A percentile compares a stretch with the other conserved stretches of the same genome.
Evolutionary conservation across 2,329 filamentous ascomycete genomes (phyloP).

Genomic region (Colletotrichum tabaci): DNA sequence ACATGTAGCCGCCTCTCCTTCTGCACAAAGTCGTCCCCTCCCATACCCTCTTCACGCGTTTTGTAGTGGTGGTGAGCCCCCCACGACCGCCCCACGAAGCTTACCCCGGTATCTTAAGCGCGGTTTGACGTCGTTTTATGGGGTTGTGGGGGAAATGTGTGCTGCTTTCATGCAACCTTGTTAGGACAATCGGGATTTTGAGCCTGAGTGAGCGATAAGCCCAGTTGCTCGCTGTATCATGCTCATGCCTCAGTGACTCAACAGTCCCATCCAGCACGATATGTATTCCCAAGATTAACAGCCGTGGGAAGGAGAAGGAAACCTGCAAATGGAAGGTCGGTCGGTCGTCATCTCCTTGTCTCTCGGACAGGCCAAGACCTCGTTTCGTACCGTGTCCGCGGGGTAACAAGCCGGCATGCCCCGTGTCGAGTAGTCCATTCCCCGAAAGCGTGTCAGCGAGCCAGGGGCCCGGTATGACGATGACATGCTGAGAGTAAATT

Average conservation of each 20-base stretch:
- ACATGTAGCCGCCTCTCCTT: constrained; percentile 26
- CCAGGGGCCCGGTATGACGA: constrained; percentile 25
- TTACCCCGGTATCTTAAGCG: constrained; percentile 32
- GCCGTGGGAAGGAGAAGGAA: no score
- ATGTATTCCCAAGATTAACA: background rate
- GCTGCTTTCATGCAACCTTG: constrained; percentile 41
- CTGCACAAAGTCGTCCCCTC: constrained; percentile 17
- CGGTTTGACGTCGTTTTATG: constrained; percentile 43
- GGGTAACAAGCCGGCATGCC: constrained; percentile 11
- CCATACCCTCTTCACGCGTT: constrained; percentile 31
- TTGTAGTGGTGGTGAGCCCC: constrained; percentile 31
- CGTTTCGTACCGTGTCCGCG: constrained; percentile 10
- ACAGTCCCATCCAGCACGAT: background rate
- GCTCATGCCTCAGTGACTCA: constrained; percentile 25
- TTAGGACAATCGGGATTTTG: constrained; percentile 32
- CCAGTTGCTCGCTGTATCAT: constrained; percentile 11
- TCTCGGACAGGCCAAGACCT: constrained; percentile 6
- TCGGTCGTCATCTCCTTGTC: background rate
- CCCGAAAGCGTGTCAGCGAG: constrained; percentile 24
- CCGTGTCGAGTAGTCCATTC: background rate
- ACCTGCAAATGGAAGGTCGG: background rate
- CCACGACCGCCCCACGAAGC: constrained; percentile 37
- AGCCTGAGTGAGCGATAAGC: constrained; percentile 25
- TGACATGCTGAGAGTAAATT: constrained; percentile 22
- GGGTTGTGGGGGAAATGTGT: constrained; percentile 40